These are phyloP conservation scores for Hysterium pulicare DNA, from an alignment of 2,329 filamentous ascomycete genomes.

Conservation along the genomic window DNA sequence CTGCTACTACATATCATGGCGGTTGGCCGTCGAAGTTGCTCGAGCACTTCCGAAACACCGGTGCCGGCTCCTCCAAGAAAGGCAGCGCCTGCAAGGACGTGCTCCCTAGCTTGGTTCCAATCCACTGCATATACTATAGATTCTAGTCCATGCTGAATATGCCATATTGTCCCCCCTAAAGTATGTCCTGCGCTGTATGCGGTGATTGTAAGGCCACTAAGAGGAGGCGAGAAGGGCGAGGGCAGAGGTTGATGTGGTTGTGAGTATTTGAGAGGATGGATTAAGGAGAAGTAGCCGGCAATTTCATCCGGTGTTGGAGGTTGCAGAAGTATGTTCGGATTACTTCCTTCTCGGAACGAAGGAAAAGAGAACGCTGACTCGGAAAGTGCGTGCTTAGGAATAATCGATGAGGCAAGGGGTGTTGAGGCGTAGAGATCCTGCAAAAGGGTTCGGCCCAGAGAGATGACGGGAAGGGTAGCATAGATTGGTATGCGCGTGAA, in stretches of 20 bases:
- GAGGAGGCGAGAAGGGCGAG: constrained; percentile 81
- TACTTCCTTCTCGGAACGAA: constrained; percentile 48
- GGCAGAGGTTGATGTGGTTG: constrained; percentile 89
- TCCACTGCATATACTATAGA: constrained; percentile 97
- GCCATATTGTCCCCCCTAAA: constrained; percentile 96
- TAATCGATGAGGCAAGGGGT: constrained; percentile 79
- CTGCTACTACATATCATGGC: constrained; percentile 89
- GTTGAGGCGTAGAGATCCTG: constrained; percentile 92
- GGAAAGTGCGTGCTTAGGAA: constrained; percentile 69
- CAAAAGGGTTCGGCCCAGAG: constrained; percentile 82
- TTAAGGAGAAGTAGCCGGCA: constrained; percentile 82
- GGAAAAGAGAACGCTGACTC: constrained; percentile 56
- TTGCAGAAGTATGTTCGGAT: constrained; percentile 55
- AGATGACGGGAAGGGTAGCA: constrained; percentile 88
- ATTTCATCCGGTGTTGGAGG: constrained; percentile 86
- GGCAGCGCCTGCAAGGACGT: constrained; percentile 87
- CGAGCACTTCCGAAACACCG: constrained; percentile 84
- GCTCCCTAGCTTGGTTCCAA: constrained; percentile 97
- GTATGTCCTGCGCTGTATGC: constrained; percentile 97
- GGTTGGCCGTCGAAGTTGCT: constrained; percentile 88
- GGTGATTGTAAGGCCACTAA: constrained; percentile 90
- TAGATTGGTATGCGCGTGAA: constrained; percentile 93
- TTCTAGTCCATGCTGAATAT: constrained; percentile 93
- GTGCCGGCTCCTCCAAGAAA: constrained; percentile 82
- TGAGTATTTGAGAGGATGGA: constrained; percentile 92